Conservation (phyloP, 371 early-diverging fungal genomes). For the Mortierella sp. region DNA sequence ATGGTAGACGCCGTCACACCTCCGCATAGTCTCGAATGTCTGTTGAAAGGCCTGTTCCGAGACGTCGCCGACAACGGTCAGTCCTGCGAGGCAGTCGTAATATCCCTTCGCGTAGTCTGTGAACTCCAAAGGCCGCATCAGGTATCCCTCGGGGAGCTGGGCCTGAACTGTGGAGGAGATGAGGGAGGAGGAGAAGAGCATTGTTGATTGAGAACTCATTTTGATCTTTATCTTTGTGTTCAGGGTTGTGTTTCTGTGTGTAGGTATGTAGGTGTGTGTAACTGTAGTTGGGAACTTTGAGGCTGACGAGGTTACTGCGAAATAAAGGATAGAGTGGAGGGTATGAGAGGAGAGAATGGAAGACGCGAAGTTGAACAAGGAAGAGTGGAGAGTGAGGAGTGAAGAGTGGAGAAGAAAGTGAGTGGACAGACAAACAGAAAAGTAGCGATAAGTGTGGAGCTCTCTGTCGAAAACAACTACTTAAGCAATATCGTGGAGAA, state of each 20-base stretch:
- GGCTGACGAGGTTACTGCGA: neutral
- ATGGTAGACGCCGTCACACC: constrained; percentile 71
- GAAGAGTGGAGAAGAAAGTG: neutral
- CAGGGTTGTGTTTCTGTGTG: neutral
- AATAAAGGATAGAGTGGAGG: neutral
- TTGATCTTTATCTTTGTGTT: neutral
- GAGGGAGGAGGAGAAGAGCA: constrained; percentile 78
- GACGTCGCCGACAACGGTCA: constrained; percentile 60
- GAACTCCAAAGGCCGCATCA: constrained; percentile 83
- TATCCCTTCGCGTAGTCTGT: constrained; percentile 85
- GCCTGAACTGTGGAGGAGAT: constrained; percentile 82
- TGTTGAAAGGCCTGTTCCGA: constrained; percentile 47
- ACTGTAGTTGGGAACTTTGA: neutral
- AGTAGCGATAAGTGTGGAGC: too few species aligned
- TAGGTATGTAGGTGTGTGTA: neutral
- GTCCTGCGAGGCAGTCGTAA: constrained; percentile 59
- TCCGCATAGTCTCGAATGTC: constrained; percentile 37
- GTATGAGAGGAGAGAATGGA: neutral
- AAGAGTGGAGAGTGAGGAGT: neutral
- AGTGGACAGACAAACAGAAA: constrained; percentile 4
- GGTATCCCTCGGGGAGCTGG: constrained; percentile 82
- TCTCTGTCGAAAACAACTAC: too few species aligned
- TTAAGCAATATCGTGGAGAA: too few species aligned
- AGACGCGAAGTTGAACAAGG: neutral
- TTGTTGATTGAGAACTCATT: constrained; percentile 41